Conservation (phyloP, 1,284 basidiomycete species). For the Fistulinella staudtii region DNA sequence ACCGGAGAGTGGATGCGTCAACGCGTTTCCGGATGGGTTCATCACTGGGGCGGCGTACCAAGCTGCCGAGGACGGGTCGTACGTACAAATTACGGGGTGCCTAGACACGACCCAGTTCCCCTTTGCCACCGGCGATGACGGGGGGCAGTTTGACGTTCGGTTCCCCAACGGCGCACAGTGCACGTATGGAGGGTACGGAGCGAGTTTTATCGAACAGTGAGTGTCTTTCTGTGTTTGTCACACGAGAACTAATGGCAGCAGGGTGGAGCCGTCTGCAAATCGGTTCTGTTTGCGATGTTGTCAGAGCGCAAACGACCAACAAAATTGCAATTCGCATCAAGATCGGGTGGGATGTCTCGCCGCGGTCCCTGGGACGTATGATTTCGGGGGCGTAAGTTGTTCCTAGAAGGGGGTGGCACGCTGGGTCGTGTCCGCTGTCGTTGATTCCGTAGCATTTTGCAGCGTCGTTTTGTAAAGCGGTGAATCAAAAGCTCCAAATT, state of each 20-base stretch:
- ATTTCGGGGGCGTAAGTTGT: slow-evolving; percentile 39
- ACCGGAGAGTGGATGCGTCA: slow-evolving; percentile 29
- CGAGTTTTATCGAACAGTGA: slow-evolving; percentile 51
- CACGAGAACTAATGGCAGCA: too few relatives aligned
- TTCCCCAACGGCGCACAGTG: slow-evolving; percentile 52
- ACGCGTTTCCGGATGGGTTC: slow-evolving; percentile 37
- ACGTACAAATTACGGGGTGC: slow-evolving; percentile 52
- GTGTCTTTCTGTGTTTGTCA: slow-evolving; percentile 5
- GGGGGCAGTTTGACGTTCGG: slow-evolving; percentile 49
- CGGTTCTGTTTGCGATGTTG: slow-evolving; percentile 53
- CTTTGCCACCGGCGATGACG: slow-evolving; percentile 38
- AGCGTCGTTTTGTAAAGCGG: too few relatives aligned
- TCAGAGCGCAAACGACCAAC: slow-evolving; percentile 38
- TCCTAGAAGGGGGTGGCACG: slow-evolving; percentile 19
- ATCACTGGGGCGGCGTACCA: slow-evolving; percentile 39
- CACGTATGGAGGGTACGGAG: slow-evolving; percentile 46
- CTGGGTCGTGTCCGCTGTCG: too few relatives aligned
- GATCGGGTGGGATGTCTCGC: slow-evolving; percentile 42
- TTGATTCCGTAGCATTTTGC: too few relatives aligned
- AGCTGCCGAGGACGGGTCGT: slow-evolving; percentile 39
- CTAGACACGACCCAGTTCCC: slow-evolving; percentile 38
- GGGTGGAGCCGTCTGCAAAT: slow-evolving; percentile 43
- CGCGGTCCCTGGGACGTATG: slow-evolving; percentile 45
- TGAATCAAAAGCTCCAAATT: too few relatives aligned
- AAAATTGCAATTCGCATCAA: slow-evolving; percentile 49